These are phyloP conservation scores for Xanthoparmelia taractica DNA, from an alignment of 495 filamentous ascomycete genomes.

Conservation along the genomic window DNA sequence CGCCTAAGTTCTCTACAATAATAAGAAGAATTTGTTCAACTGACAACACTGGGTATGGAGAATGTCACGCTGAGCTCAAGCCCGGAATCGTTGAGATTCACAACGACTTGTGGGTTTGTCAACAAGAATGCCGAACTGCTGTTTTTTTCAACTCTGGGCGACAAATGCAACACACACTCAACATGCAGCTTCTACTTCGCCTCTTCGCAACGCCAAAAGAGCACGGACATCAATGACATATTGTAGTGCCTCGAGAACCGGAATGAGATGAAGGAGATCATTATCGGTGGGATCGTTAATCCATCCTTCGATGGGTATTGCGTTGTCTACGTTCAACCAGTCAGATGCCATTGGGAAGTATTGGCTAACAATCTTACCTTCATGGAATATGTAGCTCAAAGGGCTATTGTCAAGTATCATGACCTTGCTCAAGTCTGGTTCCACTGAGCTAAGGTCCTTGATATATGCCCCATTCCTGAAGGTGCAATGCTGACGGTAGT, in stretches of 20 bases:
- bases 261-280: constrained; percentile 83
- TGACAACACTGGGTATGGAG: background rate
- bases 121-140: background rate
- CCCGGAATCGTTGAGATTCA: background rate
- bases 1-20: background rate
- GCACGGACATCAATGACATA: constrained; percentile 93
- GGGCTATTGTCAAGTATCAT: constrained; percentile 99
- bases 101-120: background rate
- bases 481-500: constrained; percentile 95
- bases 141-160: background rate
- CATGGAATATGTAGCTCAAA: constrained; percentile 96
- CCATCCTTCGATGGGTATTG: constrained; percentile 89
- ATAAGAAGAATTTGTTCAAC: background rate
- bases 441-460: constrained; percentile 92
- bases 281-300: constrained; percentile 86
- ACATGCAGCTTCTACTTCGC: constrained; percentile 52
- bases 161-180: constrained; percentile 10
- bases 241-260: constrained; percentile 89
- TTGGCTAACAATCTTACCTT: constrained; percentile 52
- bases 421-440: constrained; percentile 91
- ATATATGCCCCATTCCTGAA: constrained; percentile 92
- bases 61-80: background rate
- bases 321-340: constrained; percentile 60
- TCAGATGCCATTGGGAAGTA: constrained; percentile 35
- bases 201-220: constrained; percentile 75